These are phyloP conservation scores for Paraurostyla sp. DNA, from an alignment of 73 alveolate genomes.

Conservation along the genomic window DNA sequence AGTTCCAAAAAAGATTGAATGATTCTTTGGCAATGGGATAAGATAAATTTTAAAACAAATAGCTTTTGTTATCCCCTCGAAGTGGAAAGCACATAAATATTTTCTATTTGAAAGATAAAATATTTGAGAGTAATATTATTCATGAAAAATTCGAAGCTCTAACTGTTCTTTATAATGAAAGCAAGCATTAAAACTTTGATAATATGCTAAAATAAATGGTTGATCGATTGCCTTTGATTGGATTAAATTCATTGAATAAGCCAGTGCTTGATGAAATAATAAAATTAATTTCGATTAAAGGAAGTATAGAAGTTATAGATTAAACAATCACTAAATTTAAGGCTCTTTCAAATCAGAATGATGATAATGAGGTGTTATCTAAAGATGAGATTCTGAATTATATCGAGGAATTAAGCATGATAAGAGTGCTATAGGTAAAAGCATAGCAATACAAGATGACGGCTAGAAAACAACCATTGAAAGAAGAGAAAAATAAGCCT, in stretches of 20 bases:
- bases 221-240: constrained; percentile 13
- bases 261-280: constrained; percentile 2
- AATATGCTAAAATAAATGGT: constrained; percentile 34
- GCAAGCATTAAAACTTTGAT: constrained; percentile 28
- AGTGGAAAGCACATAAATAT: constrained; percentile 39
- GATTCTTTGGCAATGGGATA: background rate
- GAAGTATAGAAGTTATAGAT: background rate
- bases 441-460: background rate
- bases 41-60: background rate
- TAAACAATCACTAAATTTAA: background rate
- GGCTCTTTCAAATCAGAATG: background rate
- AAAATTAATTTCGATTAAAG: background rate
- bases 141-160: constrained; percentile 60
- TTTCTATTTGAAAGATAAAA: constrained; percentile 49
- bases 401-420: background rate
- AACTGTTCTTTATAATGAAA: constrained; percentile 5
- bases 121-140: background rate
- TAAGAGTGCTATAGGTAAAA: background rate
- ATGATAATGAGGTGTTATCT: background rate
- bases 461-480: background rate
- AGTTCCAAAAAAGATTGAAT: background rate
- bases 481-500: background rate
- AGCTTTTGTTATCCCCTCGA: constrained; percentile 7
- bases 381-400: background rate
- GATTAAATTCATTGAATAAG: background rate